These are phyloP conservation scores for Aureobasidium melanogenum DNA, from an alignment of 2,329 filamentous ascomycete genomes.

Conservation along the genomic window DNA sequence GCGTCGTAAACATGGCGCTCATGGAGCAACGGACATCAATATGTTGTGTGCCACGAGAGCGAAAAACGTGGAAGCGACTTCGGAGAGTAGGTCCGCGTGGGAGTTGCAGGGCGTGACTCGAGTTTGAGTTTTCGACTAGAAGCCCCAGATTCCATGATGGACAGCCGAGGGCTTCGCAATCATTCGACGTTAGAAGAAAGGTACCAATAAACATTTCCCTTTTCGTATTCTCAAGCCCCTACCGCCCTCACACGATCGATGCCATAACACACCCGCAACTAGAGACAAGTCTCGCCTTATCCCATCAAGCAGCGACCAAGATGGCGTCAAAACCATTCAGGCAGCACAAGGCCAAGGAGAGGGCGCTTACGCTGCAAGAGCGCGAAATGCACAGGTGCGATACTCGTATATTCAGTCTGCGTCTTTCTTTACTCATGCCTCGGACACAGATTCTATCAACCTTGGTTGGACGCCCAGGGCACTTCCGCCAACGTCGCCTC, in stretches of 20 bases:
- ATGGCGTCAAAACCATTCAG: neutral
- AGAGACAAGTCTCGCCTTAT: neutral
- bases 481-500: constrained; percentile 20
- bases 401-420: neutral
- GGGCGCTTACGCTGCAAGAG: constrained; percentile 14
- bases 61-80: too few relatives aligned
- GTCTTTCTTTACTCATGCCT: neutral
- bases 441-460: constrained; percentile 16
- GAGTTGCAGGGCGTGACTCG: neutral
- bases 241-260: neutral
- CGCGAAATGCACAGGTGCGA: constrained; percentile 15
- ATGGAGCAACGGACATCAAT: too few relatives aligned
- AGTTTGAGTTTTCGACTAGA: neutral
- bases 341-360: neutral
- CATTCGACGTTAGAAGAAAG: neutral
- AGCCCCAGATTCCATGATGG: neutral
- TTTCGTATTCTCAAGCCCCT: neutral
- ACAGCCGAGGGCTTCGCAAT: neutral
- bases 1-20: too few relatives aligned
- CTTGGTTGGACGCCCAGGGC: constrained; percentile 21
- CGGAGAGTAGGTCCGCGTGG: neutral
- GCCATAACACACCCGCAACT: neutral
- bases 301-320: neutral
- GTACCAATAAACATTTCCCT: neutral
- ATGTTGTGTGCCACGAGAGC: too few relatives aligned